These are phyloP conservation scores for Podospora fimiseda DNA, from an alignment of 495 filamentous ascomycete genomes.

Conservation along the genomic window DNA sequence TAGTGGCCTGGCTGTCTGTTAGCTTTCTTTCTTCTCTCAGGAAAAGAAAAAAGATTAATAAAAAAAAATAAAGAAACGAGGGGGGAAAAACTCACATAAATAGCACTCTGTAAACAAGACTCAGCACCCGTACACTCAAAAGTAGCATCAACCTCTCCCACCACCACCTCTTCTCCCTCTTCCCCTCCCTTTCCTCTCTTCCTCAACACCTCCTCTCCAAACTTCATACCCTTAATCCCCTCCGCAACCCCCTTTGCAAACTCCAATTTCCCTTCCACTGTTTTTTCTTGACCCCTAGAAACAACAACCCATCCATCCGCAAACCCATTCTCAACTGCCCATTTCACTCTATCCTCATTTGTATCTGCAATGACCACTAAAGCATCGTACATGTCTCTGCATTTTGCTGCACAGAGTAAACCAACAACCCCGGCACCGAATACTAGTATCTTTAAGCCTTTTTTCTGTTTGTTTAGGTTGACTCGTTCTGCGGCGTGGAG, in stretches of 20 bases:
- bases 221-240: slow-evolving; percentile 36
- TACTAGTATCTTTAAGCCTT: slow-evolving; percentile 55
- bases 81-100: slow-evolving; percentile 60
- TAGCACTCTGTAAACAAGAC: slow-evolving; percentile 76
- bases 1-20: slow-evolving; percentile 43
- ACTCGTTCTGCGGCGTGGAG: slow-evolving; percentile 67
- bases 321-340: slow-evolving; percentile 64
- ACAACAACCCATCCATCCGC: slow-evolving; percentile 59
- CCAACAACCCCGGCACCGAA: slow-evolving; percentile 81
- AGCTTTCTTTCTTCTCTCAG: too few species aligned
- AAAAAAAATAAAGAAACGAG: too few species aligned
- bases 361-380: slow-evolving; percentile 72
- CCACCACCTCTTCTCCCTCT: background rate
- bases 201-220: slow-evolving; percentile 17
- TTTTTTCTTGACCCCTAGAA: slow-evolving; percentile 48
- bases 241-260: slow-evolving; percentile 58
- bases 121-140: slow-evolving; percentile 93
- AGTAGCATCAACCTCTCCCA: slow-evolving; percentile 66
- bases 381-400: slow-evolving; percentile 35
- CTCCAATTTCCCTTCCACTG: slow-evolving; percentile 51
- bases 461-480: slow-evolving; percentile 31
- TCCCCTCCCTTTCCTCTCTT: slow-evolving; percentile 2
- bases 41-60: too few species aligned
- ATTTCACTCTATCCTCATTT: slow-evolving; percentile 61
- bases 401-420: slow-evolving; percentile 62